phyloP scores from a whole-genome alignment of 257 asterid species.

The Knoxia roxburghii region DNA sequence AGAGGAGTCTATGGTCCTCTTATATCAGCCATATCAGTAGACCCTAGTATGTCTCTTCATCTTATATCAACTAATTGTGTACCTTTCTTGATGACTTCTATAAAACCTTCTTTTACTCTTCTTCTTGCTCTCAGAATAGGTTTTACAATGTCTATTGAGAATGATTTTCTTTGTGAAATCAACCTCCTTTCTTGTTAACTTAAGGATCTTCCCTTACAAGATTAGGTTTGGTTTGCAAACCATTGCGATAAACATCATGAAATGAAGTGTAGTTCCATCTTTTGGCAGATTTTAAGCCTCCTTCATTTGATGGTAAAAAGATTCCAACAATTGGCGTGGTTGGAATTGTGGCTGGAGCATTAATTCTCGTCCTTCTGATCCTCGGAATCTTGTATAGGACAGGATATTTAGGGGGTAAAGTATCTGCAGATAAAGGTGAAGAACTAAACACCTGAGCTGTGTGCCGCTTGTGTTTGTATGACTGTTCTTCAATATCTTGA shows the following conservation, averaged over 20 bases:
- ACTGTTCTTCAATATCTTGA: background rate
- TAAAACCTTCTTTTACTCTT: background rate
- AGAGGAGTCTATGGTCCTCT: conserved; percentile 90
- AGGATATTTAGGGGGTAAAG: conserved; percentile 47
- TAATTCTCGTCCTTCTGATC: conserved; percentile 34
- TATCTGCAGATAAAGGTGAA: conserved; percentile 54
- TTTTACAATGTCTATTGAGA: too few relatives aligned
- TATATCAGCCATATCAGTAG: conserved; percentile 83
- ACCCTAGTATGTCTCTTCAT: conserved; percentile 53
- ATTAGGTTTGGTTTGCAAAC: background rate
- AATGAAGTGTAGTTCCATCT: background rate
- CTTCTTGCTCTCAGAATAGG: background rate
- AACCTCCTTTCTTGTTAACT: background rate
- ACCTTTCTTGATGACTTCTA: background rate
- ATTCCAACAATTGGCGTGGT: conserved; percentile 27
- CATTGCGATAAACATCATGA: background rate
- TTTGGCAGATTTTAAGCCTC: conserved; percentile 66
- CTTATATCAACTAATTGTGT: background rate
- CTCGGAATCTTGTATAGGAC: conserved; percentile 35
- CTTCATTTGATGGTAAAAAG: conserved; percentile 42
- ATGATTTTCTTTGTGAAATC: background rate
- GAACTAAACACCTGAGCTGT: background rate
- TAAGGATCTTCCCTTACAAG: background rate
- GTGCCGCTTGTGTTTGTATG: background rate
- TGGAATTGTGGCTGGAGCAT: conserved; percentile 49